Evolutionary conservation across 106 monocot species (phyloP).

Genomic region (Agapanthus africanus): DNA sequence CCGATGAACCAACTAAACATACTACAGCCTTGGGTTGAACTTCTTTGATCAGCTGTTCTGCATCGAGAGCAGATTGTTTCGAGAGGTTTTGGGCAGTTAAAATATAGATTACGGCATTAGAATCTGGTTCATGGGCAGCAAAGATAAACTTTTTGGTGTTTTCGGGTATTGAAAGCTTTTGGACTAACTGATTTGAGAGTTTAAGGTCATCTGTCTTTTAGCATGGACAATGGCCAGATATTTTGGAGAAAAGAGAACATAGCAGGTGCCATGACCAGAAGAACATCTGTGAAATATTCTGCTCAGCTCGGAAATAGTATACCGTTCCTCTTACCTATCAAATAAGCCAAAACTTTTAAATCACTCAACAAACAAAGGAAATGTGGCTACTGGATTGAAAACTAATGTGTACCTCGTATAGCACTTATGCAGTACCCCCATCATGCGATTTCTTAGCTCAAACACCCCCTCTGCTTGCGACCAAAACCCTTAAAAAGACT

Average conservation of each 20-base stretch:
- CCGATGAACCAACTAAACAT: slow-evolving; percentile 32
- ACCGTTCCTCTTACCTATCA: too few species aligned
- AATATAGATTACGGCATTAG: slow-evolving; percentile 31
- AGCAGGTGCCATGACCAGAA: slow-evolving; percentile 29
- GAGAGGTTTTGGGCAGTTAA: slow-evolving; percentile 52
- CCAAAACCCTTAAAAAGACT: too few species aligned
- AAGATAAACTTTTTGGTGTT: slow-evolving; percentile 49
- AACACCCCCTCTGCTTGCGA: too few species aligned
- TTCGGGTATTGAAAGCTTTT: slow-evolving; percentile 38
- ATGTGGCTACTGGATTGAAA: too few species aligned
- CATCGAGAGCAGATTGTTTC: slow-evolving; percentile 47
- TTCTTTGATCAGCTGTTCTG: slow-evolving; percentile 39
- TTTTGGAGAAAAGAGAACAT: slow-evolving; percentile 22
- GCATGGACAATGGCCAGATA: slow-evolving; percentile 43
- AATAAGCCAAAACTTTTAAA: too few species aligned
- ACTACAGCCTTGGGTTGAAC: slow-evolving; percentile 53
- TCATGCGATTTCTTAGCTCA: too few species aligned
- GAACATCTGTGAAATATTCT: too few species aligned
- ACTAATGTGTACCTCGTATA: too few species aligned
- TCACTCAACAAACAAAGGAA: too few species aligned
- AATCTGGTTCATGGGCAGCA: slow-evolving; percentile 34
- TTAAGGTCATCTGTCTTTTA: slow-evolving; percentile 48
- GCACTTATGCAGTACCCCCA: too few species aligned
- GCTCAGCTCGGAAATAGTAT: too few species aligned
- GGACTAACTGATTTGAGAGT: slow-evolving; percentile 33